Base-by-base conservation (phyloP, 2,329 filamentous ascomycete genomes). In the Fusarium irregulare region DNA sequence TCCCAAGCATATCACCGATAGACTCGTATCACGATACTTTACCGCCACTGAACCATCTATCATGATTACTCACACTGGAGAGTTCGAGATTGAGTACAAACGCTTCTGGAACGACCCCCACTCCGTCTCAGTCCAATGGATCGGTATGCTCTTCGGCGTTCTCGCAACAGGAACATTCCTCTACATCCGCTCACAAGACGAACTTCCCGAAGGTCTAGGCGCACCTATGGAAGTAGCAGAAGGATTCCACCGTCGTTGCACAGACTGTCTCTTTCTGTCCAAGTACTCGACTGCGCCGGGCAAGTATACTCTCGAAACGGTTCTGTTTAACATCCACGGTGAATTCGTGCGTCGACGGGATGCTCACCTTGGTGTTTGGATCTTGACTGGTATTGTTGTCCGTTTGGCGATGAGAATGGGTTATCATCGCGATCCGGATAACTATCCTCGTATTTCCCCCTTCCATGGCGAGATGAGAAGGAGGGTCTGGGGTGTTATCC, bases 401-500 rank as follows among this genome's bases (percentile, higher is more conserved):
- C 68, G 68, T 3, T 12, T 73, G 18, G 71, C 71, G 0, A 60
- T 73, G 65, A 56, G 68, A 6, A 72, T 73, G 71, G 71, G 71
- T 1, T 70, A 72, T 9, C 71, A 73, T 28, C 71, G 71, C 1
- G 71, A 73, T 5, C 66, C 71, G 0, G 45, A 64, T 3, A 55
- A 64, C 6, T 63, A 65, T 7, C 42, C 60, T 0, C 46, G 61
- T 2, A 65, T 73, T 0, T 60, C 65, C 0, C 62, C 71, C 0
- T 73, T 73, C 5, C 54, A 72, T 0, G 71, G 61, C 1, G 71
- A 73, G 42, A 73, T 73, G 71, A 44, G 71, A 3, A 57, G 71
- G 8, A 55, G 71, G 1, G 37, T 72, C 0, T 73, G 68, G 71
- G 62, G 59, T 13, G 41, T 68, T 2, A 20, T 73, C 0, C 42